Conservation (phyloP, 257 asterid species). For the Thymus mandschuricus region DNA sequence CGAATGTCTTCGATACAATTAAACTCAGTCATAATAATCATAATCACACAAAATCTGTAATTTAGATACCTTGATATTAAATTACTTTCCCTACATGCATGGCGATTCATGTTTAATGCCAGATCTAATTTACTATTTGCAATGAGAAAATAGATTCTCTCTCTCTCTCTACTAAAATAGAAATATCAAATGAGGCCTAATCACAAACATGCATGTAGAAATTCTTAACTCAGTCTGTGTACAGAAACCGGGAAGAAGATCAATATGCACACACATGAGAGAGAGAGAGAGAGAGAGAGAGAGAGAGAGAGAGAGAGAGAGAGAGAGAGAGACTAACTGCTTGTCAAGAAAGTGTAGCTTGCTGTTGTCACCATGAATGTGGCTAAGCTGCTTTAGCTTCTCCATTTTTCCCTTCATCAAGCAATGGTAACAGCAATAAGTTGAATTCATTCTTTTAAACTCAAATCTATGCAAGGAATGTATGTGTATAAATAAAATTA, state of each 20-base stretch:
- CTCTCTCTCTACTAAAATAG: neutral
- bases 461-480: neutral
- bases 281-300: constrained; percentile 10
- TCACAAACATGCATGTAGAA: neutral
- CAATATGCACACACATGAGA: neutral
- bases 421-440: neutral
- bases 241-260: neutral
- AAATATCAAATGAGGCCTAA: neutral
- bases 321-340: constrained; percentile 43
- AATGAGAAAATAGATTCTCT: neutral
- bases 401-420: constrained; percentile 53
- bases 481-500: neutral
- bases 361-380: constrained; percentile 50
- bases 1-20: too few species aligned
- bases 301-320: neutral
- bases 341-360: constrained; percentile 54
- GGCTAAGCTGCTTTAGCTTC: constrained; percentile 45
- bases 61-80: neutral
- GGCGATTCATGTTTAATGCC: too few species aligned
- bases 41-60: constrained; percentile 11
- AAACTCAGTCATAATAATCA: constrained; percentile 11
- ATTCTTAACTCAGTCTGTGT: neutral
- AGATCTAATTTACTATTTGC: neutral
- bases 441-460: neutral
- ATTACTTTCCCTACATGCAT: too few species aligned